Conservation (phyloP, 2,329 filamentous ascomycete species). For the Cytospora mali region DNA sequence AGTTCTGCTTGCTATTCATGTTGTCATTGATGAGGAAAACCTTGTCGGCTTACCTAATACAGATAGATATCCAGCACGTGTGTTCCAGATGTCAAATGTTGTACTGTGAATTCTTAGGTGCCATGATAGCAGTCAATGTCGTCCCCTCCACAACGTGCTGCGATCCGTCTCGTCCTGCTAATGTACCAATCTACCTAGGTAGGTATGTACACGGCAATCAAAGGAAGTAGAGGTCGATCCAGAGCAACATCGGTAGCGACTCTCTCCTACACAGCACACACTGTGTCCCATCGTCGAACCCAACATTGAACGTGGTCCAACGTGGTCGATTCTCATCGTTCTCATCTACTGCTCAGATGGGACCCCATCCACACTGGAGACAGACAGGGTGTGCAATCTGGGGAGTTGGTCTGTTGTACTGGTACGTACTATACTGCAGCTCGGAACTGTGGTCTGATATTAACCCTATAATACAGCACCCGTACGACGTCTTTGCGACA, state of each 20-base stretch:
- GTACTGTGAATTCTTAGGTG: no score
- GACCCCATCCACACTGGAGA: background rate
- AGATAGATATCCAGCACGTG: background rate
- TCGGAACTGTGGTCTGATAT: constrained; percentile 9
- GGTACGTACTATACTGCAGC: background rate
- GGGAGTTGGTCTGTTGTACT: background rate
- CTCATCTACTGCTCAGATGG: background rate
- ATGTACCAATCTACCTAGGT: no score
- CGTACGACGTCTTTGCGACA: constrained; percentile 22
- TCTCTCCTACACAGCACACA: background rate
- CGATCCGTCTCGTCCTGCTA: background rate
- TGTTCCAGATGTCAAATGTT: no score
- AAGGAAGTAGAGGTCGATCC: background rate
- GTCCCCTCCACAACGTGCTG: background rate
- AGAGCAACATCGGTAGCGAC: background rate
- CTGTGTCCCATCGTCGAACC: background rate
- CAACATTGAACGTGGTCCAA: no score
- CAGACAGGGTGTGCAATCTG: background rate
- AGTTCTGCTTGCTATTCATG: background rate
- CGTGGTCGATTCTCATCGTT: background rate
- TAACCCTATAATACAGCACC: constrained; percentile 13
- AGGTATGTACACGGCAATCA: background rate
- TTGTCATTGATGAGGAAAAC: no score
- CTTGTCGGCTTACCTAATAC: background rate
- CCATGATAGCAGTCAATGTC: background rate